A percentile compares a stretch with the other conserved stretches of the same genome.
Conservation (phyloP, 352 stramenopile genomes). For the Pythium dissimile region DNA sequence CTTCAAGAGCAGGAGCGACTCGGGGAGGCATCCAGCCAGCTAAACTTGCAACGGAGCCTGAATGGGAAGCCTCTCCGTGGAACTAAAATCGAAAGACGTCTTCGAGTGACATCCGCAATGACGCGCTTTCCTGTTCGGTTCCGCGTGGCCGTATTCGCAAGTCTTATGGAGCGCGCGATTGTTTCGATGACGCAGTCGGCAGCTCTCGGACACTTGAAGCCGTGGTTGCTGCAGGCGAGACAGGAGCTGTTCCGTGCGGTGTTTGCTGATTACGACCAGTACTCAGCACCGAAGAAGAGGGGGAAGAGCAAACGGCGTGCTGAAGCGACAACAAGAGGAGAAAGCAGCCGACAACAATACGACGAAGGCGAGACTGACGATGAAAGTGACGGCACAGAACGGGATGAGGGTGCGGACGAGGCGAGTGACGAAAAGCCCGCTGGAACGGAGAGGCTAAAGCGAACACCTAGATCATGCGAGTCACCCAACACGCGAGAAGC, state of each 20-base stretch:
- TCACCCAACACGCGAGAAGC: too few relatives aligned
- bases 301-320: not conserved
- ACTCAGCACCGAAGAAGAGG: not conserved
- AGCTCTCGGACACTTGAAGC: slow-evolving; percentile 24
- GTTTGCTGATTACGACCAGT: slow-evolving; percentile 39
- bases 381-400: slow-evolving; percentile 9
- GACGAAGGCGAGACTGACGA: slow-evolving; percentile 7
- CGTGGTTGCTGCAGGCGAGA: slow-evolving; percentile 28
- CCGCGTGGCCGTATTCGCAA: slow-evolving; percentile 39
- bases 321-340: not conserved
- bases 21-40: not conserved
- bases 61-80: not conserved
- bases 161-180: slow-evolving; percentile 39
- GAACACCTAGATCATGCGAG: too few relatives aligned
- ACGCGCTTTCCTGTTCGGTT: slow-evolving; percentile 37
- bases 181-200: slow-evolving; percentile 32
- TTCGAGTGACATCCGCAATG: slow-evolving; percentile 2
- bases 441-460: too few relatives aligned
- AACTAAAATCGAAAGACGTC: not conserved
- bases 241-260: slow-evolving; percentile 45
- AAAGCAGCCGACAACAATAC: not conserved
- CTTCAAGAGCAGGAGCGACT: slow-evolving; percentile 16
- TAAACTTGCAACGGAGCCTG: not conserved
- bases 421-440: not conserved
- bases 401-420: not conserved